Percentiles rank a stretch among this genome's conserved stretches.
phyloP scores from a whole-genome alignment of 139 green algal species.

The Ostreobium quekettii region DNA sequence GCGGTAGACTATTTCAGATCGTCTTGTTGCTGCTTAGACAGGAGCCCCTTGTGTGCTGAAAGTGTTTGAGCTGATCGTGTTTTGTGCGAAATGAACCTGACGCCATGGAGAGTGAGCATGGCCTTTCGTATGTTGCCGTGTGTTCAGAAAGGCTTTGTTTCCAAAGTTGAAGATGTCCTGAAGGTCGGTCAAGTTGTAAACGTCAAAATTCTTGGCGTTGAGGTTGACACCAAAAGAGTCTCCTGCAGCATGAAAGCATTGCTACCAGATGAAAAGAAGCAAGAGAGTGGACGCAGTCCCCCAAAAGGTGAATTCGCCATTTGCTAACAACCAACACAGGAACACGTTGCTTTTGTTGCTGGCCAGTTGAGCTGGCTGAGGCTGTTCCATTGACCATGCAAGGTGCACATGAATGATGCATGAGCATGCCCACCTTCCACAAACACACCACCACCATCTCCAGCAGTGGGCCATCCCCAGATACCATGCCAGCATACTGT shows the following conservation, averaged over 20 bases:
- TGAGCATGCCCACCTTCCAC: too few relatives aligned
- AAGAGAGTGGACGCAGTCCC: too few relatives aligned
- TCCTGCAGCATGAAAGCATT: slow-evolving; percentile 43
- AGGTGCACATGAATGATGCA: too few relatives aligned
- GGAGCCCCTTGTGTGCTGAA: neutral
- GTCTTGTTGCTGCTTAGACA: neutral
- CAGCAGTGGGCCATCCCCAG: too few relatives aligned
- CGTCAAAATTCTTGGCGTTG: slow-evolving; percentile 45
- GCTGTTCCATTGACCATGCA: too few relatives aligned
- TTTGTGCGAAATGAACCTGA: neutral
- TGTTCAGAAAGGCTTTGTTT: slow-evolving; percentile 45
- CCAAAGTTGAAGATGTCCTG: slow-evolving; percentile 41
- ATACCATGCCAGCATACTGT: too few relatives aligned
- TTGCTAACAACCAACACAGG: too few relatives aligned
- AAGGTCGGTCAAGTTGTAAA: slow-evolving; percentile 27
- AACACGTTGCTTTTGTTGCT: too few relatives aligned
- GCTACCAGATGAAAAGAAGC: neutral
- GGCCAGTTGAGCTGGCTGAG: too few relatives aligned
- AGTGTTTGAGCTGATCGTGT: neutral
- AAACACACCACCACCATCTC: too few relatives aligned
- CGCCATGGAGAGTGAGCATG: neutral
- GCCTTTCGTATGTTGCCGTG: too few relatives aligned
- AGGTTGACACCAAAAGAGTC: slow-evolving; percentile 35
- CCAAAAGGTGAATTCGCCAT: too few relatives aligned
- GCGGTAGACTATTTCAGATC: neutral